A percentile compares a stretch with the other conserved stretches of the same genome.
Evolutionary conservation across 2,329 filamentous ascomycete species (phyloP).

Genomic region (Ceratocystiopsis minuta): DNA sequence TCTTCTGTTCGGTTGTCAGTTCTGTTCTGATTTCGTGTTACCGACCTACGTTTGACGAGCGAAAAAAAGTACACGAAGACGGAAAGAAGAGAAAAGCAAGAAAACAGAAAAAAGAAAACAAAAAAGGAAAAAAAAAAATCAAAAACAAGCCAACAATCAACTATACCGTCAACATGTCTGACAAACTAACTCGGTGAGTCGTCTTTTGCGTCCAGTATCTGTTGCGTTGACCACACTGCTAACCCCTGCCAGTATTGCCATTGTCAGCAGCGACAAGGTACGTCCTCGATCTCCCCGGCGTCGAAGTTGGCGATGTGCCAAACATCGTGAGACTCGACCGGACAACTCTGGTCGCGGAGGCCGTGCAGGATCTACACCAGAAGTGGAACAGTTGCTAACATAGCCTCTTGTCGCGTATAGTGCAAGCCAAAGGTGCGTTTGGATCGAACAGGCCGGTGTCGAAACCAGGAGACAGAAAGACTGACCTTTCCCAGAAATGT

Average conservation of each 20-base stretch:
- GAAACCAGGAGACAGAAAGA: neutral
- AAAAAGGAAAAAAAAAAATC: too few species aligned
- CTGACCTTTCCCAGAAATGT: conserved; percentile 47
- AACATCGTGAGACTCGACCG: too few species aligned
- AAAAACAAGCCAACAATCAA: neutral
- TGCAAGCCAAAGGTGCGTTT: conserved; percentile 65
- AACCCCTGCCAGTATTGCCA: conserved; percentile 61
- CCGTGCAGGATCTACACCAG: too few species aligned
- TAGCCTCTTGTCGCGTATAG: conserved; percentile 25
- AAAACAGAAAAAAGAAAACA: too few species aligned
- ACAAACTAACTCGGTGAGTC: conserved; percentile 60
- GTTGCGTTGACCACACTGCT: too few species aligned
- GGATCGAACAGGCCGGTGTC: too few species aligned
- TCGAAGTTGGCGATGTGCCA: too few species aligned
- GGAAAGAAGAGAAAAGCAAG: too few species aligned
- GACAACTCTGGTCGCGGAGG: too few species aligned
- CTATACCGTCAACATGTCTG: conserved; percentile 7
- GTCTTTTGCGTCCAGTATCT: too few species aligned
- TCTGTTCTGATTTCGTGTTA: neutral
- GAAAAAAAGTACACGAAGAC: too few species aligned
- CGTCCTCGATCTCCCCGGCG: conserved; percentile 13
- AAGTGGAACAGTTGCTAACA: conserved; percentile 15
- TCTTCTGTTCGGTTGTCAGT: neutral
- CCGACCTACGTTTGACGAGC: neutral
- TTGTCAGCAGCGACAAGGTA: conserved; percentile 97